These are phyloP conservation scores for Tylopilus orsonianus DNA, from an alignment of 1,284 basidiomycete genomes.

Conservation along the genomic window DNA sequence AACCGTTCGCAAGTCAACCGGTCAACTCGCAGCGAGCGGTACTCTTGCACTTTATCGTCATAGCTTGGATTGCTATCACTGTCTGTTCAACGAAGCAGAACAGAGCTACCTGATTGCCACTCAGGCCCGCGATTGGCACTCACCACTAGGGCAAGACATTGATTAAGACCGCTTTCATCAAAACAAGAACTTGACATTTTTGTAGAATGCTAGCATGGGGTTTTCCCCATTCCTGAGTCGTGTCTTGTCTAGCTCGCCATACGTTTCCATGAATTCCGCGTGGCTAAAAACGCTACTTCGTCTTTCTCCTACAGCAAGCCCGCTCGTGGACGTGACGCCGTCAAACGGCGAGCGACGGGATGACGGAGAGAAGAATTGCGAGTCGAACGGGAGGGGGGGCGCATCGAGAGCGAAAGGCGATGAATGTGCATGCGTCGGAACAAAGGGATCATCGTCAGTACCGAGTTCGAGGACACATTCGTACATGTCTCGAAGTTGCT, in stretches of 20 bases:
- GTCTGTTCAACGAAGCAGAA: background rate
- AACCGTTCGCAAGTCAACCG: no score
- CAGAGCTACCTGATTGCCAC: background rate
- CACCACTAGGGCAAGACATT: no score
- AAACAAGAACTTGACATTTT: constrained; percentile 87
- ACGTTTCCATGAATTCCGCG: constrained; percentile 80
- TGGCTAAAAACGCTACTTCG: constrained; percentile 84
- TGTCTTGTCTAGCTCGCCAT: constrained; percentile 71
- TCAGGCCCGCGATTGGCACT: no score
- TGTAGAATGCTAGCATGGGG: constrained; percentile 83
- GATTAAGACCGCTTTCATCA: constrained; percentile 32
- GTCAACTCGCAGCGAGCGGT: no score
- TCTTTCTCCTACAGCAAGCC: constrained; percentile 75
- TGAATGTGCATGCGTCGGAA: constrained; percentile 37
- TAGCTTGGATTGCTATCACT: background rate
- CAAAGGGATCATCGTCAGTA: constrained; percentile 22
- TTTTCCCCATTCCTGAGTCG: constrained; percentile 78
- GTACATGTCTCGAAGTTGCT: constrained; percentile 84
- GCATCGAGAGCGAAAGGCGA: constrained; percentile 47
- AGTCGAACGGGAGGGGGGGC: constrained; percentile 53
- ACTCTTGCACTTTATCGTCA: background rate
- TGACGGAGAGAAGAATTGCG: constrained; percentile 66
- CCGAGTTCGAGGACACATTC: constrained; percentile 66
- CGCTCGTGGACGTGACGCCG: constrained; percentile 69
- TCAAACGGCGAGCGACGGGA: constrained; percentile 63